Evolutionary conservation across 805 yeast genomes (phyloP).

Genomic region (Ogataea trehalophila): DNA sequence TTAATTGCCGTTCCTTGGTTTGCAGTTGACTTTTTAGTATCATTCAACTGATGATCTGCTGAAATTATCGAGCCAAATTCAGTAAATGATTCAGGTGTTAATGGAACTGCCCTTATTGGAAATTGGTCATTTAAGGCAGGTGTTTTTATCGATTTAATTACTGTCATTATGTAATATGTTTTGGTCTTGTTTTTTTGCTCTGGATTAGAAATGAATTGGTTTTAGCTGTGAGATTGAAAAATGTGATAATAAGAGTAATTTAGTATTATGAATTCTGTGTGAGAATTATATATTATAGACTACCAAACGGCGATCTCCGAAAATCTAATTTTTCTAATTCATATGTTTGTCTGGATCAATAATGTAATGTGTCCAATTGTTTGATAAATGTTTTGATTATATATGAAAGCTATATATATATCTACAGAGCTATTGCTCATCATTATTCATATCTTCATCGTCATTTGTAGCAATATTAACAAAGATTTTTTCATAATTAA

Average conservation of each 20-base stretch:
- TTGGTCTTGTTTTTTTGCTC: background rate
- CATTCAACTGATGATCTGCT: conserved; percentile 63
- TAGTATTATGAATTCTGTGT: too few relatives aligned
- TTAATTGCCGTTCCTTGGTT: conserved; percentile 94
- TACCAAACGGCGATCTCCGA: background rate
- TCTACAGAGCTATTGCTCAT: too few relatives aligned
- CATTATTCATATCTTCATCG: too few relatives aligned
- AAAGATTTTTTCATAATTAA: conserved; percentile 38
- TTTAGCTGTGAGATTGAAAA: too few relatives aligned
- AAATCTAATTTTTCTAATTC: too few relatives aligned
- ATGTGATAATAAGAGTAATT: too few relatives aligned
- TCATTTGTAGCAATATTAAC: background rate
- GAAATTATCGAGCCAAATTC: conserved; percentile 75
- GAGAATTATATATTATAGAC: too few relatives aligned
- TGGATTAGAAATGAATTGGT: too few relatives aligned
- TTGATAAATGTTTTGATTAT: too few relatives aligned
- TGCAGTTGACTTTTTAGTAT: conserved; percentile 48
- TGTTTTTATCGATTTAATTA: conserved; percentile 34
- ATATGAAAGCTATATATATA: too few relatives aligned
- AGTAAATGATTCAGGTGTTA: conserved; percentile 64
- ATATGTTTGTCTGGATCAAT: too few relatives aligned
- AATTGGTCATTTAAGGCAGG: conserved; percentile 5
- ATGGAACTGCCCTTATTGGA: conserved; percentile 43
- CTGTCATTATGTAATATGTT: conserved; percentile 34
- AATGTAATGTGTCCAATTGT: too few relatives aligned